phyloP scores from a whole-genome alignment of 2,329 filamentous ascomycete genomes.

The Colletotrichum euphorbiae region DNA sequence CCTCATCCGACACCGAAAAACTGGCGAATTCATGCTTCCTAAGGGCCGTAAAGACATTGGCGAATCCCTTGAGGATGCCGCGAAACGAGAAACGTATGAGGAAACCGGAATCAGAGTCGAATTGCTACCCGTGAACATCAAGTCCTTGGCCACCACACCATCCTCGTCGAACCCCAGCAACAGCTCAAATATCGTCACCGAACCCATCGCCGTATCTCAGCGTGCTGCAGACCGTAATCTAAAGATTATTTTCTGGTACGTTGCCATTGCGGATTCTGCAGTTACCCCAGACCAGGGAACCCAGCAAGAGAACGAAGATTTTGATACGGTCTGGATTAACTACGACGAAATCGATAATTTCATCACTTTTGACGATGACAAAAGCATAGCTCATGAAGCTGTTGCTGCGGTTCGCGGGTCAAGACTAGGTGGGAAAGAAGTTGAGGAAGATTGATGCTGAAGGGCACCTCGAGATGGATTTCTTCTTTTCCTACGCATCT shows the following conservation, averaged over 20 bases:
- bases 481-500: too few relatives aligned
- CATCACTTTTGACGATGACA: background rate
- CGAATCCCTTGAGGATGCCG: constrained; percentile 35
- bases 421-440: too few relatives aligned
- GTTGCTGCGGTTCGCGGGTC: background rate
- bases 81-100: constrained; percentile 40
- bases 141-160: background rate
- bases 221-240: background rate
- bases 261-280: background rate
- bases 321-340: background rate
- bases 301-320: background rate
- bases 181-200: background rate
- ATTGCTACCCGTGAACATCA: background rate
- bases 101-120: constrained; percentile 31
- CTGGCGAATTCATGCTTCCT: constrained; percentile 33
- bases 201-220: constrained; percentile 7
- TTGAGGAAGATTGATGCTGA: too few relatives aligned
- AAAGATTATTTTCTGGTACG: background rate
- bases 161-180: background rate
- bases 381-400: background rate
- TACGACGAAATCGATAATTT: background rate
- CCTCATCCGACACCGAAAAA: background rate
- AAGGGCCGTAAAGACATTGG: constrained; percentile 41
- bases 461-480: too few relatives aligned
- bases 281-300: background rate